Evolutionary conservation across 179 eudicot genomes (phyloP).

Genomic region (Amaranthus tricolor): DNA sequence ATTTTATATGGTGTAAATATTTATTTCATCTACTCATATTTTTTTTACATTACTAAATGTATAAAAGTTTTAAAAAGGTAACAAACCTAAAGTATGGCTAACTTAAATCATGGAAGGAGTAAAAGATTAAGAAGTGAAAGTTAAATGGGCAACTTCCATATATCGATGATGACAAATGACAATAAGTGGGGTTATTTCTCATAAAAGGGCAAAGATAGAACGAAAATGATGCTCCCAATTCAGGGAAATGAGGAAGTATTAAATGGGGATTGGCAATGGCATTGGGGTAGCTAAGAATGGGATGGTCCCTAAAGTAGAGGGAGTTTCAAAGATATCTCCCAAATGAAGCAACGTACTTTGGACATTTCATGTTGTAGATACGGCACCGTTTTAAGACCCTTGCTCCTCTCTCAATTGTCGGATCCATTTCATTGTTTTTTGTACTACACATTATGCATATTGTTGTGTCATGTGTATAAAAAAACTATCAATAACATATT

Average conservation of each 20-base stretch:
- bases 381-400: not conserved
- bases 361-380: constrained; percentile 1
- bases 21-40: too few relatives aligned
- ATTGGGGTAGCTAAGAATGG: constrained; percentile 4
- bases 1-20: too few relatives aligned
- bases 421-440: not conserved
- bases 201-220: too few relatives aligned
- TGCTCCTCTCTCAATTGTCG: not conserved
- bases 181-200: too few relatives aligned
- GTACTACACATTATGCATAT: not conserved
- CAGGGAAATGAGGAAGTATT: not conserved
- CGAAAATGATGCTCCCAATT: too few relatives aligned
- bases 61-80: too few relatives aligned
- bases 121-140: too few relatives aligned
- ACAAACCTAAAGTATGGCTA: too few relatives aligned
- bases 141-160: too few relatives aligned
- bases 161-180: too few relatives aligned
- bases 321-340: not conserved
- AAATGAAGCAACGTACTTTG: not conserved
- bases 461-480: not conserved
- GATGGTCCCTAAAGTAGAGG: constrained; percentile 18
- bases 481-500: not conserved
- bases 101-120: too few relatives aligned
- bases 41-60: too few relatives aligned
- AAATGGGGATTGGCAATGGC: not conserved